Evolutionary conservation across 257 asterid genomes (phyloP).

Genomic region (Solanum medicagineum): DNA sequence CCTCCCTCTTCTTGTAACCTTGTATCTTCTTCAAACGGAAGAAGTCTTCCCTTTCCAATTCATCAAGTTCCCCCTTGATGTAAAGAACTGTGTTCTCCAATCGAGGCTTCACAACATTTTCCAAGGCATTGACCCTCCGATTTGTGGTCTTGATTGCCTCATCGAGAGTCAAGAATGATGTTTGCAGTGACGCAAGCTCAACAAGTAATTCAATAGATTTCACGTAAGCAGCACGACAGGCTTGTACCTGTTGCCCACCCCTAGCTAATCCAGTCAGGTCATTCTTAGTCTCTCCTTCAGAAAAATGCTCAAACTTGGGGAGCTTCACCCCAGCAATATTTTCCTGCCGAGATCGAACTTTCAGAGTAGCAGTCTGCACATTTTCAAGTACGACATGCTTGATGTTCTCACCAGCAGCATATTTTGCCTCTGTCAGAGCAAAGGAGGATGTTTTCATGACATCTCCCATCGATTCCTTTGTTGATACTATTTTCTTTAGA

Average conservation of each 20-base stretch:
- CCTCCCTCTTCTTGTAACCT: conserved; percentile 32
- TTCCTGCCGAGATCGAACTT: conserved; percentile 31
- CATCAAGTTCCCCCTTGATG: conserved; percentile 42
- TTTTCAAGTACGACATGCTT: conserved; percentile 39
- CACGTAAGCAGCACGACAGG: conserved; percentile 33
- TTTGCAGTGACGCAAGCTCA: conserved; percentile 39
- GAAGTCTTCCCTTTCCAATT: conserved; percentile 42
- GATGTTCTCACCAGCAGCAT: conserved; percentile 37
- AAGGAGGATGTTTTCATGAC: conserved; percentile 28
- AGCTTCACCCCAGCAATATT: conserved; percentile 42
- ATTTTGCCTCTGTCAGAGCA: conserved; percentile 32
- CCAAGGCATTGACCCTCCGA: conserved; percentile 44
- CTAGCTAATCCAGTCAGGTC: conserved; percentile 40
- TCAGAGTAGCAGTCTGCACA: conserved; percentile 30
- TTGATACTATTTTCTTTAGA: conserved; percentile 29
- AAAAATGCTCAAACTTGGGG: conserved; percentile 29
- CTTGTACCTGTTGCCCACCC: conserved; percentile 45
- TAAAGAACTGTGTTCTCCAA: conserved; percentile 34
- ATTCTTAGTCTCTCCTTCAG: conserved; percentile 38
- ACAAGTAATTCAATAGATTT: conserved; percentile 38
- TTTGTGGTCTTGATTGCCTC: conserved; percentile 42
- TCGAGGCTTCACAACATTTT: conserved; percentile 38
- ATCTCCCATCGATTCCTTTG: conserved; percentile 40
- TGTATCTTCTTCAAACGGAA: conserved; percentile 42
- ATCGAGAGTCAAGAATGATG: conserved; percentile 41